Base-by-base conservation (phyloP, 139 green algal genomes). In the Coelastrella sp. region DNA sequence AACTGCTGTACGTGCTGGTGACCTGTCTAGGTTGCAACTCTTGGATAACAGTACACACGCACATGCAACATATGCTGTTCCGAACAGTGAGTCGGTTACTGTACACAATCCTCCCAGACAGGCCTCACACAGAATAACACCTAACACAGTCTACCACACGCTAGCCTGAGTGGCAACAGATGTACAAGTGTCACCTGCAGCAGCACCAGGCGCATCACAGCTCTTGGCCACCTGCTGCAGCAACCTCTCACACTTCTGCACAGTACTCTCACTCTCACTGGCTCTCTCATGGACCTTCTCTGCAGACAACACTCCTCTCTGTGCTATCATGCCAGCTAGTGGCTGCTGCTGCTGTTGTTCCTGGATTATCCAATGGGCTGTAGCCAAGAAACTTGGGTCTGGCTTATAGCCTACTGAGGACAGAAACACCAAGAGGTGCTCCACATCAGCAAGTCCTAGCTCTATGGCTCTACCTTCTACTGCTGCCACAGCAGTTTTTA, bases 221-320 rank as follows among this genome's bases (percentile, higher is more conserved):
- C 75, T 56, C 9, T 19, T 70, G 57, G 68, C 80, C 20, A 85
- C n/a, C 80, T 85, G 80, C 80, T 49, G 57, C 80, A 85, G 57
- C 80, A 85, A 20, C 80, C 14, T 24, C 20, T 49, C 12, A 25
- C 80, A 85, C 10, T n/a, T 7, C 80, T 70, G n/a, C 17, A 19
- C 15, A 14, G 12, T 17, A 70, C 63, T 70, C 63, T 70, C 63
- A 70, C 15, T 70, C 15, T 70, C 63, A 70, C 5, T 70, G 5
- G 9, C 15, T 14, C 63, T 70, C 12, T 70, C 63, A 70, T 49
- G 35, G 3, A 49, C 35, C 35, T 49, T 3, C 35, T 49, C 35
- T 49, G 63, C 63, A 70, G 63, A 70, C 63, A 22, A 17, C 12
- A 14, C 15, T 22, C 63, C 15, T 70, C 12, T 17, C 12, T 14